Conservation (phyloP, 2,329 filamentous ascomycete genomes). For the Aspergillus ochraceus region DNA sequence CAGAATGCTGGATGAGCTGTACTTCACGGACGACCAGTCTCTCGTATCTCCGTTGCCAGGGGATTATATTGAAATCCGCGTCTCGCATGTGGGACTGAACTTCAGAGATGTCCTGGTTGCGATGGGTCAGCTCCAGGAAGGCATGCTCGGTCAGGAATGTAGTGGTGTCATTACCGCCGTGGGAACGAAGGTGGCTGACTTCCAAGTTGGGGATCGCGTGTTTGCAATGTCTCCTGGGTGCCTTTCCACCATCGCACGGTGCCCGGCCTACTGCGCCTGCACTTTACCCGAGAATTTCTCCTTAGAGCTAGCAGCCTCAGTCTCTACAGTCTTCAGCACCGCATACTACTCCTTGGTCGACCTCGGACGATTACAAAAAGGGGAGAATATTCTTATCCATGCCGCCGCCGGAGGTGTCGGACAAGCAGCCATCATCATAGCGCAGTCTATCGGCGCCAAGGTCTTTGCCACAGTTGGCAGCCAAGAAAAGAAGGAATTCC, state of each 20-base stretch:
- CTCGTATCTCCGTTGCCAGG: constrained; percentile 10
- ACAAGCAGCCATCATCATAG: constrained; percentile 3
- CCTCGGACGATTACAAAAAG: background rate
- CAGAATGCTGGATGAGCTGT: constrained; percentile 23
- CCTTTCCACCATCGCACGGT: constrained; percentile 27
- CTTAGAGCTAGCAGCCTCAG: background rate
- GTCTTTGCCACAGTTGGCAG: constrained; percentile 1
- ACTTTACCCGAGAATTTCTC: constrained; percentile 5
- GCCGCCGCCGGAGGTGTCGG: constrained; percentile 5
- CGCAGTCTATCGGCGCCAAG: background rate
- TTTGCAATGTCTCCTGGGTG: constrained; percentile 34
- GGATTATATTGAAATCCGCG: constrained; percentile 23
- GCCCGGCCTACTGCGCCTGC: constrained; percentile 30
- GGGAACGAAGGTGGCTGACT: constrained; percentile 26
- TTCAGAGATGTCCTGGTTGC: constrained; percentile 48
- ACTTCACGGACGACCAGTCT: constrained; percentile 25
- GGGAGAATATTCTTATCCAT: constrained; percentile 3
- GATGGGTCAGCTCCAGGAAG: constrained; percentile 35
- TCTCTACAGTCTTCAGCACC: background rate
- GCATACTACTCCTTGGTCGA: background rate
- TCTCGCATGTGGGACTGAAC: constrained; percentile 25
- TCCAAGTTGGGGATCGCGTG: constrained; percentile 46
- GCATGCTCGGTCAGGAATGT: constrained; percentile 14
- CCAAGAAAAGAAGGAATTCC: background rate
- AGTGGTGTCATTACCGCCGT: constrained; percentile 23